phyloP scores from a whole-genome alignment of 2,329 filamentous ascomycete species.

The Fusarium chlamydosporum region DNA sequence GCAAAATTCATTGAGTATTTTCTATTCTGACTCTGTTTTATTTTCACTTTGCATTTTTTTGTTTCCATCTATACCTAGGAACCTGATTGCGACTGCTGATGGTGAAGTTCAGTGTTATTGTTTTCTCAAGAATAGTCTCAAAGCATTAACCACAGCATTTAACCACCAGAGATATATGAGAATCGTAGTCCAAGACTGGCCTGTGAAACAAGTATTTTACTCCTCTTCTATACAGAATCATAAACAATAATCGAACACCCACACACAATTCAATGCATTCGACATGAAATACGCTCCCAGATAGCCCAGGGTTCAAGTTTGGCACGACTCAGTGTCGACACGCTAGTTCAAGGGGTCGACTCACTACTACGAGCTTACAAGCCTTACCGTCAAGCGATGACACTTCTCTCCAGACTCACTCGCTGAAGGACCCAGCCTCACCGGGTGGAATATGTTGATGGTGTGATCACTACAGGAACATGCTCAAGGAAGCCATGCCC shows the following conservation, averaged over 20 bases:
- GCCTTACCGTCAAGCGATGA: constrained; percentile 2
- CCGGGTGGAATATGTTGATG: neutral
- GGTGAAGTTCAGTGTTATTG: too few species aligned
- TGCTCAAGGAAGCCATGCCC: constrained; percentile 14
- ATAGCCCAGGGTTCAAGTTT: neutral
- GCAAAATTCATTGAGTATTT: too few species aligned
- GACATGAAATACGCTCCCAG: neutral
- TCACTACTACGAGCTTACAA: constrained; percentile 10
- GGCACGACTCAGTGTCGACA: constrained; percentile 28
- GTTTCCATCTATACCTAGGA: too few species aligned
- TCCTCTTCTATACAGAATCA: neutral
- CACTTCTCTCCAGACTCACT: constrained; percentile 2
- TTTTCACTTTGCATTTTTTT: too few species aligned
- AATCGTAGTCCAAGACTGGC: neutral
- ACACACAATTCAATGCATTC: neutral
- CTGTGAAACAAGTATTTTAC: neutral
- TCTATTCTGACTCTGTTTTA: neutral
- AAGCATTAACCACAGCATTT: neutral
- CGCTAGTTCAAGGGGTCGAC: constrained; percentile 29
- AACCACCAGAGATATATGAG: neutral
- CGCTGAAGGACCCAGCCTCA: constrained; percentile 19
- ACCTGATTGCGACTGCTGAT: too few species aligned
- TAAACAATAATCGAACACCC: neutral
- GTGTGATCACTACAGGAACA: constrained; percentile 16
- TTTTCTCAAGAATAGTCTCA: too few species aligned